Evolutionary conservation across 176 grass and related monocot species (phyloP).

Genomic region (Microstegium vimineum): DNA sequence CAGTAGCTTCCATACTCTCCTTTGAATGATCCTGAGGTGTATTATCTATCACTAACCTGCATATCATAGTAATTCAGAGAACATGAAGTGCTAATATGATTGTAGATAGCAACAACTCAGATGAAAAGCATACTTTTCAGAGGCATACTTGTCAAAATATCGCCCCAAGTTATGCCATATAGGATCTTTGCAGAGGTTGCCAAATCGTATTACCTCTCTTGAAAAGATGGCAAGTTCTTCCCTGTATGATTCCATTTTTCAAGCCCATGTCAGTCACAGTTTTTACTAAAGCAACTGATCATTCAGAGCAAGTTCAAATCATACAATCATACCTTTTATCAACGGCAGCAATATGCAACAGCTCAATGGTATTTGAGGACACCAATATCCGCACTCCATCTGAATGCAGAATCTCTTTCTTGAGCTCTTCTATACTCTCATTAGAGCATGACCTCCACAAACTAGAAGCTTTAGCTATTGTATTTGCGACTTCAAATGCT

Average conservation of each 20-base stretch:
- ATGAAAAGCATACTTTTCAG: slow-evolving; percentile 37
- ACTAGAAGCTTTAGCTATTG: slow-evolving; percentile 73
- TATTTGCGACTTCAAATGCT: slow-evolving; percentile 96
- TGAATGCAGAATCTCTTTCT: slow-evolving; percentile 77
- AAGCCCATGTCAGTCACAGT: neutral
- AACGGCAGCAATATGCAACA: slow-evolving; percentile 67
- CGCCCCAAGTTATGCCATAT: slow-evolving; percentile 91
- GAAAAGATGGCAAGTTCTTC: slow-evolving; percentile 80
- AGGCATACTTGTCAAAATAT: slow-evolving; percentile 81
- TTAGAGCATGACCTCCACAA: slow-evolving; percentile 82
- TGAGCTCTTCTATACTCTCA: slow-evolving; percentile 65
- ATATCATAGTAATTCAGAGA: slow-evolving; percentile 31
- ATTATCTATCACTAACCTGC: slow-evolving; percentile 62
- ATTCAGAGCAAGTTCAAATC: neutral
- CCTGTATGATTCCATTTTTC: slow-evolving; percentile 56
- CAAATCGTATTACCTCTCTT: slow-evolving; percentile 92
- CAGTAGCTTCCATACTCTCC: slow-evolving; percentile 47
- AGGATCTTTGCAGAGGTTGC: slow-evolving; percentile 88
- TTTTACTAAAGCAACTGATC: neutral
- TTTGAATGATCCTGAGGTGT: slow-evolving; percentile 69
- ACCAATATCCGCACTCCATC: slow-evolving; percentile 74
- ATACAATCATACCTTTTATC: slow-evolving; percentile 76
- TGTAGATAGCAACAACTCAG: neutral
- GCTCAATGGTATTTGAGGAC: slow-evolving; percentile 54
- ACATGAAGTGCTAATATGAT: slow-evolving; percentile 11